These are phyloP conservation scores for Vanrija humicola DNA, from an alignment of 1,284 basidiomycete genomes.

Conservation along the genomic window DNA sequence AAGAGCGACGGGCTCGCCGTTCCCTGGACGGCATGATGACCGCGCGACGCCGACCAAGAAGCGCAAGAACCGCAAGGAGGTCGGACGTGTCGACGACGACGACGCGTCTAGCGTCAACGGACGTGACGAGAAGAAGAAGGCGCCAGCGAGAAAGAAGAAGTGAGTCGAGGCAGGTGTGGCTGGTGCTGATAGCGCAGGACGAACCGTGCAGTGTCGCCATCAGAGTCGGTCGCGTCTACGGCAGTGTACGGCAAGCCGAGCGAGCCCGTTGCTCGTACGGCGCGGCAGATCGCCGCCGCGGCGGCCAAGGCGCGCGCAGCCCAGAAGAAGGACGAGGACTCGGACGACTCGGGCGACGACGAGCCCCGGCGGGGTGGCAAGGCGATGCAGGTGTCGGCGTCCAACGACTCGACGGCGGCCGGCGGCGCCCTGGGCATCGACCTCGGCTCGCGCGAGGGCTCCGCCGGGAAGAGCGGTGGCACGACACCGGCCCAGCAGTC, in stretches of 20 bases:
- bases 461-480: slow-evolving; percentile 8
- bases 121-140: slow-evolving; percentile 35
- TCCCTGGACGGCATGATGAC: slow-evolving; percentile 11
- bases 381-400: slow-evolving; percentile 21
- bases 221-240: slow-evolving; percentile 42
- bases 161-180: slow-evolving; percentile 16
- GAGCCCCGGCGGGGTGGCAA: slow-evolving; percentile 9
- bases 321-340: slow-evolving; percentile 22
- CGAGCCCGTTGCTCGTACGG: slow-evolving; percentile 34
- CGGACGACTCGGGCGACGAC: slow-evolving; percentile 32
- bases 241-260: slow-evolving; percentile 29
- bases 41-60: slow-evolving; percentile 40
- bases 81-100: slow-evolving; percentile 37
- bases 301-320: slow-evolving; percentile 33
- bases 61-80: slow-evolving; percentile 35
- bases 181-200: slow-evolving; percentile 11
- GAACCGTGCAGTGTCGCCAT: slow-evolving; percentile 38
- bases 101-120: slow-evolving; percentile 36
- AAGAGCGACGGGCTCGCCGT: slow-evolving; percentile 42
- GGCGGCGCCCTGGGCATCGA: slow-evolving; percentile 17
- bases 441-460: slow-evolving; percentile 15
- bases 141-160: slow-evolving; percentile 38
- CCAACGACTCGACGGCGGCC: slow-evolving; percentile 25
- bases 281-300: slow-evolving; percentile 44
- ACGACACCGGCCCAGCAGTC: not conserved